Base-by-base conservation (phyloP, 31 red algal species). In the Endocladia muricata region DNA sequence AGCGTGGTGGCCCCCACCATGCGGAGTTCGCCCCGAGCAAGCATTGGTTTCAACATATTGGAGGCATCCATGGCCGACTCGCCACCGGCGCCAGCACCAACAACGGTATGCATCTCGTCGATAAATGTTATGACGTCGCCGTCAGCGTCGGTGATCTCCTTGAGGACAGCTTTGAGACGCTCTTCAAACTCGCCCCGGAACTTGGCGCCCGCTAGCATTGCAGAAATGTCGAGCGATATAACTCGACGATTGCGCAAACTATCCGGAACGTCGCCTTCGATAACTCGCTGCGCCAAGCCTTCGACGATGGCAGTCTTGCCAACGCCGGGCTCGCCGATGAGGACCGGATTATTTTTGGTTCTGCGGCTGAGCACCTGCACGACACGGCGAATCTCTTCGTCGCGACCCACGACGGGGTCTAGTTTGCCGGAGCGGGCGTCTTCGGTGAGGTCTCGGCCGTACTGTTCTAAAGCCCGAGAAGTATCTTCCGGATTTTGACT, bases 31-130 rank as follows among this genome's bases (percentile, higher is more conserved):
- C 97, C 97, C 52, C 97, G 76, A 19, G 97, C 93, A 30, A 99
- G 59, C 86, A 94, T 91, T 25, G 97, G 97, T 70, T 99, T 99
- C 37, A 99, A 81, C 73, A 99, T 47, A 70, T 99, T 96, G 57
- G 90, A 85, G 23, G 97, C 97, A 62, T 99, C 97, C 93, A 99
- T 99, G 1, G 97, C 93, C 25, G 93, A 93, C 33, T 99, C 97
- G n/a, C 70, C 70, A 5, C 70, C 44, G n/a, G n/a, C n/a, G 22
- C 70, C 70, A n/a, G 88, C 88, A 25, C 88, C 88, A 0, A 92
- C 76, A 23, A 92, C 51, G 23, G 88, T 92, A 37, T 92, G 88
- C 8, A 92, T 93, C 54, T 92, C 88, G 30, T 92, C 88, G 39
- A 92, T 92, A 51, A 92, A 92, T 31, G 88, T 60, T 25, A 92